Conservation (phyloP, 441 rosid genomes). For the Adansonia rubrostipa region DNA sequence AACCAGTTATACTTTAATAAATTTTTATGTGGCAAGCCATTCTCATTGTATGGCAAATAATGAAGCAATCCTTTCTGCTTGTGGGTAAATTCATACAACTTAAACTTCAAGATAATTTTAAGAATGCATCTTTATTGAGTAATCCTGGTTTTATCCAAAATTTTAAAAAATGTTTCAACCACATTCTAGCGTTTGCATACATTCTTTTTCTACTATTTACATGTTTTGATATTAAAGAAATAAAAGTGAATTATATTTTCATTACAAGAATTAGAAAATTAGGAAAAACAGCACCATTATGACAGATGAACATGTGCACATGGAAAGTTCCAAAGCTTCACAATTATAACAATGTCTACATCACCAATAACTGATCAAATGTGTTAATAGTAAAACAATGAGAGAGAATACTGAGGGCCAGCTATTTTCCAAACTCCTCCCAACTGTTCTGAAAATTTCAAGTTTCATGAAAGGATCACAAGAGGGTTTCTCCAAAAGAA, state of each 20-base stretch:
- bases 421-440: constrained; percentile 2
- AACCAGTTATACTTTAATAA: neutral
- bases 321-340: neutral
- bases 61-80: neutral
- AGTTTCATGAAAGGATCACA: neutral
- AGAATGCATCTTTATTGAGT: neutral
- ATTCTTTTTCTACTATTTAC: constrained; percentile 10
- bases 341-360: too few species aligned
- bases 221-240: neutral
- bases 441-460: neutral
- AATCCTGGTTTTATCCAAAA: constrained; percentile 14
- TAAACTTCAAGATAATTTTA: neutral
- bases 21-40: neutral
- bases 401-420: neutral
- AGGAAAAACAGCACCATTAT: neutral
- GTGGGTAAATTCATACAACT: neutral
- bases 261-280: neutral
- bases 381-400: neutral
- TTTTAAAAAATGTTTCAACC: constrained; percentile 4
- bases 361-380: neutral
- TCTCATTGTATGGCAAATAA: constrained; percentile 14
- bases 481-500: neutral
- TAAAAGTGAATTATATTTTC: constrained; percentile 4
- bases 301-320: neutral
- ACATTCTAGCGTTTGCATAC: neutral